These are phyloP conservation scores for Zygosaccharomyces lentus DNA, from an alignment of 805 yeast genomes.

Conservation along the genomic window DNA sequence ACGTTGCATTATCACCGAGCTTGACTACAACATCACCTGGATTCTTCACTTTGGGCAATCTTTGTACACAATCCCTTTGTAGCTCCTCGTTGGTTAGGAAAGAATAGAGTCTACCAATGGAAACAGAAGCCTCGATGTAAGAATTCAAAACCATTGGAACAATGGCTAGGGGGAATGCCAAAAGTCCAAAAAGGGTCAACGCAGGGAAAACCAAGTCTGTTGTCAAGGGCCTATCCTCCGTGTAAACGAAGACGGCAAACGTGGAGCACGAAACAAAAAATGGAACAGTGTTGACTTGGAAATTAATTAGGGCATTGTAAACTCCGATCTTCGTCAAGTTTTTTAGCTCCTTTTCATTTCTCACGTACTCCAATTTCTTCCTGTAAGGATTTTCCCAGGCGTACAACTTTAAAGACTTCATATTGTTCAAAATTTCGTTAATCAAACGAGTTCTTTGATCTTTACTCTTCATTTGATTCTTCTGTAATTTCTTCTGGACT, in stretches of 20 bases:
- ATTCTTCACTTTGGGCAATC: constrained; percentile 40
- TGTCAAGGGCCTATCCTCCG: constrained; percentile 60
- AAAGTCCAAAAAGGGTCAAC: constrained; percentile 76
- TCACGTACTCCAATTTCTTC: constrained; percentile 66
- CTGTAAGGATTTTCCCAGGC: constrained; percentile 93
- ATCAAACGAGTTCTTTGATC: constrained; percentile 89
- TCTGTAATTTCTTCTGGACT: constrained; percentile 67
- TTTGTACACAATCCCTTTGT: constrained; percentile 66
- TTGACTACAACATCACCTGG: constrained; percentile 65
- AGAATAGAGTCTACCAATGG: constrained; percentile 65
- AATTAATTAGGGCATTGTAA: constrained; percentile 62
- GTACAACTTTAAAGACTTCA: constrained; percentile 86
- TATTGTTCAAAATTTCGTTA: constrained; percentile 83
- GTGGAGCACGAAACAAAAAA: constrained; percentile 85
- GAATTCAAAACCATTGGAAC: constrained; percentile 87
- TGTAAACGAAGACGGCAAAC: constrained; percentile 70
- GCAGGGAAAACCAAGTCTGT: constrained; percentile 94
- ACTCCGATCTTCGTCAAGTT: constrained; percentile 72
- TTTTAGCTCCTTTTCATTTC: constrained; percentile 81
- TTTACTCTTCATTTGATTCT: constrained; percentile 80
- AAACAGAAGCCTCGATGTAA: constrained; percentile 84
- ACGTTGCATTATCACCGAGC: constrained; percentile 58
- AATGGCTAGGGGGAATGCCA: constrained; percentile 87
- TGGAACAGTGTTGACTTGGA: constrained; percentile 84
- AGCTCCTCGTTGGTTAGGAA: constrained; percentile 76